Evolutionary conservation across 306 rosid genomes (phyloP).

Genomic region (Acacia confusa): DNA sequence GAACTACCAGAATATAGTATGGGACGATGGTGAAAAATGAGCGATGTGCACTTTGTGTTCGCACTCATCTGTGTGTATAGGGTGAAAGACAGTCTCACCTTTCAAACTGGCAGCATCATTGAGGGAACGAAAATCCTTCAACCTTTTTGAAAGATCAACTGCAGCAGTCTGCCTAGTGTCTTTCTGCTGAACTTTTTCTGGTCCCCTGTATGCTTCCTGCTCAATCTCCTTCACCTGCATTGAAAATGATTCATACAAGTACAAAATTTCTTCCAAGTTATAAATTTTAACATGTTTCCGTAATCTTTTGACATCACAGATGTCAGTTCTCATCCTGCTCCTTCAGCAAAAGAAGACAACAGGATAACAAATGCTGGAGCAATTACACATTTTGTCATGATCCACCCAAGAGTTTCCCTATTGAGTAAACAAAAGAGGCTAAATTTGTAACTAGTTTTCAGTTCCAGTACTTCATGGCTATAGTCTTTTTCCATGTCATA

Average conservation of each 20-base stretch:
- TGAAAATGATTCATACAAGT: conserved; percentile 26
- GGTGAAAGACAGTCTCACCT: conserved; percentile 49
- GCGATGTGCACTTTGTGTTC: conserved; percentile 2
- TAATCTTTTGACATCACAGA: neutral
- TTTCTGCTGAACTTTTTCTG: conserved; percentile 59
- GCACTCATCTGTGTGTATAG: neutral
- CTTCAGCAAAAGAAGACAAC: neutral
- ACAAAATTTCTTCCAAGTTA: neutral
- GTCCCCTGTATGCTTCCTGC: conserved; percentile 65
- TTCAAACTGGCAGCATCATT: conserved; percentile 88
- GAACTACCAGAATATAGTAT: neutral
- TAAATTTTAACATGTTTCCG: conserved; percentile 2
- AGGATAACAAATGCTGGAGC: neutral
- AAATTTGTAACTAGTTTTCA: neutral
- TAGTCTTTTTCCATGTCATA: neutral
- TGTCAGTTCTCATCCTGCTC: neutral
- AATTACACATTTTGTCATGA: neutral
- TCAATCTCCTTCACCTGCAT: conserved; percentile 87
- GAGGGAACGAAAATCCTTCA: conserved; percentile 74
- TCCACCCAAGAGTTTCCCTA: conserved; percentile 3
- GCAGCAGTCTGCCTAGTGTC: conserved; percentile 82
- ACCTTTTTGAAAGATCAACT: conserved; percentile 86
- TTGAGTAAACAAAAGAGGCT: conserved; percentile 3
- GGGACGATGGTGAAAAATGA: conserved; percentile 14
- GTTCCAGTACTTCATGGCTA: neutral